A percentile compares a stretch with the other conserved stretches of the same genome.
Conservation (phyloP, 2,329 filamentous ascomycete species). For the Trichoderma sp. region DNA sequence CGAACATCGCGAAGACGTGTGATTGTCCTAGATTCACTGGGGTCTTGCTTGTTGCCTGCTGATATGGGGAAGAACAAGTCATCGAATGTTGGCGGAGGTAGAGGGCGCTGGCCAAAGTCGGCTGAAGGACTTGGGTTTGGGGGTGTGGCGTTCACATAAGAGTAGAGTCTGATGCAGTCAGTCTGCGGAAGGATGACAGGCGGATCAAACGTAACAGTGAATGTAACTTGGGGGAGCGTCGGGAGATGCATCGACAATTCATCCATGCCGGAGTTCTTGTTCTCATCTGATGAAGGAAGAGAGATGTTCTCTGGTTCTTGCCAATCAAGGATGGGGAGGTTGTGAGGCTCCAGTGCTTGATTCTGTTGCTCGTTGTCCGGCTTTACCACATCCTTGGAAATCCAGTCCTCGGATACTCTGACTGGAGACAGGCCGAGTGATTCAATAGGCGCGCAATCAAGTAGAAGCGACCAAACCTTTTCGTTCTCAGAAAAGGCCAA, state of each 20-base stretch:
- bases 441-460: slow-evolving; percentile 59
- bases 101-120: slow-evolving; percentile 32
- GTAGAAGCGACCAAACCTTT: slow-evolving; percentile 63
- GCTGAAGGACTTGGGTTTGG: slow-evolving; percentile 37
- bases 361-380: slow-evolving; percentile 45
- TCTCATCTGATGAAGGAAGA: slow-evolving; percentile 47
- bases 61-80: slow-evolving; percentile 55
- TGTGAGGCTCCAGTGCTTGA: slow-evolving; percentile 43
- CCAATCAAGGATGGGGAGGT: slow-evolving; percentile 60
- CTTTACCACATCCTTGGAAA: slow-evolving; percentile 66
- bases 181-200: slow-evolving; percentile 67
- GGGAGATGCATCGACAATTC: slow-evolving; percentile 47
- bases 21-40: slow-evolving; percentile 58
- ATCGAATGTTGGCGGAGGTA: slow-evolving; percentile 53
- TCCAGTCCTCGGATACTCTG: slow-evolving; percentile 71
- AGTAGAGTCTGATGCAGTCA: slow-evolving; percentile 62
- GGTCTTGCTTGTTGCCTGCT: slow-evolving; percentile 49
- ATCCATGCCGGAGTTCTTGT: slow-evolving; percentile 51
- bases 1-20: slow-evolving; percentile 47
- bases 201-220: slow-evolving; percentile 72
- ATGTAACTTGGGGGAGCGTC: slow-evolving; percentile 66
- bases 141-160: slow-evolving; percentile 50
- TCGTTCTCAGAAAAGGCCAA: slow-evolving; percentile 42
- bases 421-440: slow-evolving; percentile 55
- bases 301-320: slow-evolving; percentile 67